Base-by-base conservation (phyloP, 116 monocot species). In the Iris pallida region DNA sequence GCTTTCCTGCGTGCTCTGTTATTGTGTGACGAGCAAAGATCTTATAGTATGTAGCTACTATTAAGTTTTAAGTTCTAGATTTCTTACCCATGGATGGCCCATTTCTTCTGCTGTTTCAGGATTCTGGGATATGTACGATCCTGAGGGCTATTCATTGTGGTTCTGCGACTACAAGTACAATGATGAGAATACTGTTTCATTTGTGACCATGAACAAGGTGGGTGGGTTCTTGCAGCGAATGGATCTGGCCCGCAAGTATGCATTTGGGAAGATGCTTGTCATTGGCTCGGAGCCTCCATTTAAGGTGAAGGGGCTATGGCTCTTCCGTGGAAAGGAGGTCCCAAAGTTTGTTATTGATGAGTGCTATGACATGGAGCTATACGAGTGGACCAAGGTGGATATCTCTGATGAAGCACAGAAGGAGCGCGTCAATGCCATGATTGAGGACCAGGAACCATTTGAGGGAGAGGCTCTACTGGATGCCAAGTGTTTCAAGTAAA, bases 191-290 rank as follows among this genome's bases (percentile, higher is more conserved):
- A 86, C 83, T 0, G 93, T 88, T 8, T 88, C 86, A 0, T 93
- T 81, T 56, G 86, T 88, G 48, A 88, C 88, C 6, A 4, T 86
- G 48, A 93, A 93, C 88, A 88, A 88, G 73, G 84, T 88, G 0
- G 53, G 93, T 20, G 89, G 89, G 0, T 88, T 88, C 64, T 77
- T 93, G 64, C 88, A 88, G 75, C 83, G 86, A 20, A 88, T 92
- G 92, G 92, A 92, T 47, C 53, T 92, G 16, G 79, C 73, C 19
- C 85, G 88, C 55, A 93, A 92, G 70, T 86, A 88, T 56, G 86
- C 92, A 0, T 92, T 92, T 45, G 92, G 88, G 6, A 92, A 92
- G 86, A 92, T 92, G 92, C 85, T 92, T 20, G 77, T 92, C n/a
- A 86, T 88, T 48, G 92, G 92, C 8, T 75, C 76, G 0, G 61